phyloP scores from a whole-genome alignment of 2,329 filamentous ascomycete species.

The Curvularia spicifera region DNA sequence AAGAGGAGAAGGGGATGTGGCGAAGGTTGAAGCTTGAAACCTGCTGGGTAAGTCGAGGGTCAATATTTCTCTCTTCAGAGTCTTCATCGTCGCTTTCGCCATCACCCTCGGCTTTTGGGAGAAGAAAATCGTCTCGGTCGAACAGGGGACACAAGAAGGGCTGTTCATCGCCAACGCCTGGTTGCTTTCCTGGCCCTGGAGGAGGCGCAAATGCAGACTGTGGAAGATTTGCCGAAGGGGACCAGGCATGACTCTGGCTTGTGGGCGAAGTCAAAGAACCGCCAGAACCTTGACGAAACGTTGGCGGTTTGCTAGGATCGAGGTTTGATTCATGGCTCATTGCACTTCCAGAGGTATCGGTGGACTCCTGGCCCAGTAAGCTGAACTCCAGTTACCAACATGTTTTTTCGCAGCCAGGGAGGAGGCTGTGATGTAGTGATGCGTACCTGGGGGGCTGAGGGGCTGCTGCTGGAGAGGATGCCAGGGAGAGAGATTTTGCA shows the following conservation, averaged over 20 bases:
- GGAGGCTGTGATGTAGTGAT: conserved; percentile 6
- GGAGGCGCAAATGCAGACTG: conserved; percentile 11
- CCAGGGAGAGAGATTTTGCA: conserved; percentile 25
- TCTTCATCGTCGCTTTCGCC: conserved; percentile 19
- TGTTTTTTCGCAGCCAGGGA: conserved; percentile 12
- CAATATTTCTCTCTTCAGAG: conserved; percentile 15
- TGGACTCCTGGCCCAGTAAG: conserved; percentile 29
- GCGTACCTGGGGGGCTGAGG: conserved; percentile 29
- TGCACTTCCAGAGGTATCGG: conserved; percentile 21
- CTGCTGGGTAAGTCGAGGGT: conserved; percentile 21
- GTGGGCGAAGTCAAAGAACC: conserved; percentile 19
- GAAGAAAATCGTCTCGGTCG: conserved; percentile 31
- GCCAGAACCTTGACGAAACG: conserved; percentile 16
- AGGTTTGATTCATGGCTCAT: conserved; percentile 22
- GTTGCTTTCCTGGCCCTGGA: conserved; percentile 18
- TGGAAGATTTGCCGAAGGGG: conserved; percentile 6
- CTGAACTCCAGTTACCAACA: conserved; percentile 25
- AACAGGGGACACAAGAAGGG: conserved; percentile 27
- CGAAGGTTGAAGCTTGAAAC: conserved; percentile 7
- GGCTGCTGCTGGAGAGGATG: conserved; percentile 11
- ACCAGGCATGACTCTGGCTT: conserved; percentile 17
- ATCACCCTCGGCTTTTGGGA: conserved; percentile 19
- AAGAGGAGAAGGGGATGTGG: conserved; percentile 9
- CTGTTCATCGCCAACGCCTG: conserved; percentile 1
- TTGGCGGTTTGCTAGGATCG: conserved; percentile 10